Evolutionary conservation across 352 stramenopile species (phyloP).

Genomic region (Phytophthora rubi): DNA sequence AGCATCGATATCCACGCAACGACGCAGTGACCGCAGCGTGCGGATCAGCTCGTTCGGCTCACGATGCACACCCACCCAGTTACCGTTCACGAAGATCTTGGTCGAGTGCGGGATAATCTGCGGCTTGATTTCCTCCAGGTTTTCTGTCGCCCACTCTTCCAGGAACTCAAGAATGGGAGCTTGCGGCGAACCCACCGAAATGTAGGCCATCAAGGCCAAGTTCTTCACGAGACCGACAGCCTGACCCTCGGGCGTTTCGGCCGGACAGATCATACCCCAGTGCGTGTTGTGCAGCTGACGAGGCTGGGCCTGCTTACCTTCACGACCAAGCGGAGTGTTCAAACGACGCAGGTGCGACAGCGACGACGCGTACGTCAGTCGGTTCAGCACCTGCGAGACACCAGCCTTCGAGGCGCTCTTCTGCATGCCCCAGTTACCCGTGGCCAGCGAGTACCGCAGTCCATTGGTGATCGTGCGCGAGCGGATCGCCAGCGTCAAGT

Average conservation of each 20-base stretch:
- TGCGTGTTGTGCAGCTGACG: conserved; percentile 99
- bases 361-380: conserved; percentile 98
- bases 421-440: conserved; percentile 99
- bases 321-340: conserved; percentile 98
- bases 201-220: conserved; percentile 99
- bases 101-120: conserved; percentile 98
- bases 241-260: conserved; percentile 96
- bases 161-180: conserved; percentile 98
- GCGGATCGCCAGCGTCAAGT: conserved; percentile 97
- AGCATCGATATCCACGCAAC: conserved; percentile 98
- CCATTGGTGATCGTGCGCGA: conserved; percentile 98
- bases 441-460: conserved; percentile 99
- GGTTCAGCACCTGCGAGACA: conserved; percentile 99
- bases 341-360: conserved; percentile 98
- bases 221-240: conserved; percentile 98
- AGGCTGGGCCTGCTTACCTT: conserved; percentile 99
- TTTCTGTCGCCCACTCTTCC: conserved; percentile 98
- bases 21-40: conserved; percentile 94
- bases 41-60: conserved; percentile 97
- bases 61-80: conserved; percentile 98
- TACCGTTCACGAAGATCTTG: conserved; percentile 99
- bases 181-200: conserved; percentile 94
- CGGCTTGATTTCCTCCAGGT: conserved; percentile 97
- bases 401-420: conserved; percentile 96
- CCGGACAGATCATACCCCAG: conserved; percentile 99